phyloP scores from a whole-genome alignment of 2,329 filamentous ascomycete genomes.

The Trichoderma sp. region DNA sequence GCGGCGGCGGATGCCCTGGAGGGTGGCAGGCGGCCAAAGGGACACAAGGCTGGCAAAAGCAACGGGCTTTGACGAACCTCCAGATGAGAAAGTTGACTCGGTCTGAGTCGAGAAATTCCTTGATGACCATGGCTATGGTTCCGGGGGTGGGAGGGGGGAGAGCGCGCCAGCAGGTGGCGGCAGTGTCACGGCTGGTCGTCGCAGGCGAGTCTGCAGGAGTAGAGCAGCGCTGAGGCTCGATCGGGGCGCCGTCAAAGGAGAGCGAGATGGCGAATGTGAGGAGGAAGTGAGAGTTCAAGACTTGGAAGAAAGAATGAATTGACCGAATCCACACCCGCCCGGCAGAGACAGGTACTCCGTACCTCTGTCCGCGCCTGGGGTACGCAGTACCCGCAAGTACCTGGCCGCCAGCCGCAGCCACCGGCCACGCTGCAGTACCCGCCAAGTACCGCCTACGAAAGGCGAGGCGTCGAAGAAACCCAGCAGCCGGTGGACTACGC shows the following conservation, averaged over 20 bases:
- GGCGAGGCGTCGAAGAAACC: conserved; percentile 25
- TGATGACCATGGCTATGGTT: conserved; percentile 55
- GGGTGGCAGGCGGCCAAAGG: conserved; percentile 33
- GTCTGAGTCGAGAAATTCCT: conserved; percentile 67
- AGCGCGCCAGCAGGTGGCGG: conserved; percentile 41
- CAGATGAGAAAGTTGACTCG: conserved; percentile 72
- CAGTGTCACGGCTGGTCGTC: conserved; percentile 36
- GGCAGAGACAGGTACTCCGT: conserved; percentile 28
- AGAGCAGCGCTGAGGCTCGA: conserved; percentile 23
- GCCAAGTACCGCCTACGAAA: conserved; percentile 1
- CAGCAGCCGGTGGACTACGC: conserved; percentile 23
- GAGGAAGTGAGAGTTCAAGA: conserved; percentile 31
- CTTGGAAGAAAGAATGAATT: conserved; percentile 34
- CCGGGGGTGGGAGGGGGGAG: conserved; percentile 29
- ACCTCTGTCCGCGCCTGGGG: conserved; percentile 25
- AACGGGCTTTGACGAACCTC: conserved; percentile 58
- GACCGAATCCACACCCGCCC: conserved; percentile 31
- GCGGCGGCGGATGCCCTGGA: conserved; percentile 16
- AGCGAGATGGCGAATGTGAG: conserved; percentile 21
- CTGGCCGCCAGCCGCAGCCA: background rate
- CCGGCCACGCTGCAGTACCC: background rate
- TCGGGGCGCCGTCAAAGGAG: conserved; percentile 23
- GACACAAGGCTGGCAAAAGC: conserved; percentile 28
- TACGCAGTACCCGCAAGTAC: conserved; percentile 4
- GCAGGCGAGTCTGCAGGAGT: conserved; percentile 28